Evolutionary conservation across 2,329 filamentous ascomycete genomes (phyloP).

Genomic region (Lasiodiplodia sp.): DNA sequence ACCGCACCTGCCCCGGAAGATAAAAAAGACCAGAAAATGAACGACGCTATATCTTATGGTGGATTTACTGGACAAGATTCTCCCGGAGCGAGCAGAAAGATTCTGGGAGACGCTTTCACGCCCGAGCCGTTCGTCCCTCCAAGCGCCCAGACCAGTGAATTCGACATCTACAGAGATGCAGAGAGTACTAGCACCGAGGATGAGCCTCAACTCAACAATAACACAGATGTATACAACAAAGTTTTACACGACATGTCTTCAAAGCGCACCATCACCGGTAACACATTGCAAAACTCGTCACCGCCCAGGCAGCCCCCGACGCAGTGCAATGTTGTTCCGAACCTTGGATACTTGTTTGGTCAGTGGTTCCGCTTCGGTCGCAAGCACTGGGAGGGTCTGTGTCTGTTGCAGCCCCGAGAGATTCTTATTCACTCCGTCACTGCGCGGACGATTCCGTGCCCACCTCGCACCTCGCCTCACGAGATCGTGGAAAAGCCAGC

Average conservation of each 20-base stretch:
- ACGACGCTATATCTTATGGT: neutral
- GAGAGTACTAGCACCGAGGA: neutral
- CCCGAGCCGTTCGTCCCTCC: neutral
- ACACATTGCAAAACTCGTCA: neutral
- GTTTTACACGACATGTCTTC: neutral
- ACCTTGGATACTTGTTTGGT: neutral
- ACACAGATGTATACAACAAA: neutral
- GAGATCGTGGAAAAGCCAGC: neutral
- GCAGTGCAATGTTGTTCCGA: neutral
- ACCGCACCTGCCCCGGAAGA: neutral
- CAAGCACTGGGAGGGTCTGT: neutral
- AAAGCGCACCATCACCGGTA: neutral
- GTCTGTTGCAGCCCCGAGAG: constrained; percentile 1
- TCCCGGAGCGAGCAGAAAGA: neutral
- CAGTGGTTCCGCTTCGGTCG: constrained; percentile 9
- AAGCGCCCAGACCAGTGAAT: neutral
- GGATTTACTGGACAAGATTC: neutral
- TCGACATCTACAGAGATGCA: neutral
- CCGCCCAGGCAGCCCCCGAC: neutral
- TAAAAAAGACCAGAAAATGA: neutral
- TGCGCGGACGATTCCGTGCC: neutral
- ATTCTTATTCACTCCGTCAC: neutral
- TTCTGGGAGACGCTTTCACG: too few relatives aligned
- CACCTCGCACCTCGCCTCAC: neutral
- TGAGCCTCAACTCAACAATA: neutral